These are phyloP conservation scores for Evernia prunastri DNA, from an alignment of 495 filamentous ascomycete genomes.

Conservation along the genomic window DNA sequence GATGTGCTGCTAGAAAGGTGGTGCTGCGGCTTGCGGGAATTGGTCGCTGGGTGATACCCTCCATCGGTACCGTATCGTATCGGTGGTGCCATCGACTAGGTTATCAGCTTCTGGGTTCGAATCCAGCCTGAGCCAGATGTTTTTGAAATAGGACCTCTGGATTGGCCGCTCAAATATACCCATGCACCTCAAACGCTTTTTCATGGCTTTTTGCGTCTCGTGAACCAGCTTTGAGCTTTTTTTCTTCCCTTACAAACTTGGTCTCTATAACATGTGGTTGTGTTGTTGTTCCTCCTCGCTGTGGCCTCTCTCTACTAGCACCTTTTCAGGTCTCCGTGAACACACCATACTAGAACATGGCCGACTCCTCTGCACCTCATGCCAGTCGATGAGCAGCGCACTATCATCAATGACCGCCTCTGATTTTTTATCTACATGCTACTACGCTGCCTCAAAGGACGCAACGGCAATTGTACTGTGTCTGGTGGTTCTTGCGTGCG, in stretches of 20 bases:
- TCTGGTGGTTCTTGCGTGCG: not conserved
- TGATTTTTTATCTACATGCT: not conserved
- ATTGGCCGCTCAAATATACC: not conserved
- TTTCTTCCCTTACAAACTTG: not conserved
- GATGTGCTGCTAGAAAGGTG: not conserved
- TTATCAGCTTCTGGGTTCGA: not conserved
- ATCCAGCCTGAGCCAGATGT: not conserved
- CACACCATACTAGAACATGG: not conserved
- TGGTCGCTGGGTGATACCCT: not conserved
- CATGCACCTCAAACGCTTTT: not conserved
- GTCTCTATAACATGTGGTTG: not conserved
- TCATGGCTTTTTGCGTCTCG: not conserved
- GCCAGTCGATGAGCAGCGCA: not conserved
- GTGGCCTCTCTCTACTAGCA: not conserved
- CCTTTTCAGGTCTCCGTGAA: not conserved
- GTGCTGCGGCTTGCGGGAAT: not conserved
- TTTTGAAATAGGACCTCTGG: conserved; percentile 1
- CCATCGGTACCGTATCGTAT: conserved; percentile 3
- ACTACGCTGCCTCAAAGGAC: not conserved
- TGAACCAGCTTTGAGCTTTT: not conserved
- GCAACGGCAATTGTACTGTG: not conserved
- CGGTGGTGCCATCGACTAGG: not conserved
- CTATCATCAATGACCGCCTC: not conserved
- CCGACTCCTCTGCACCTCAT: not conserved
- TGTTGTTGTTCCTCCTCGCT: not conserved